These are phyloP conservation scores for Eremochloa ophiuroides DNA, from an alignment of 176 grass and related monocot species.

Conservation along the genomic window DNA sequence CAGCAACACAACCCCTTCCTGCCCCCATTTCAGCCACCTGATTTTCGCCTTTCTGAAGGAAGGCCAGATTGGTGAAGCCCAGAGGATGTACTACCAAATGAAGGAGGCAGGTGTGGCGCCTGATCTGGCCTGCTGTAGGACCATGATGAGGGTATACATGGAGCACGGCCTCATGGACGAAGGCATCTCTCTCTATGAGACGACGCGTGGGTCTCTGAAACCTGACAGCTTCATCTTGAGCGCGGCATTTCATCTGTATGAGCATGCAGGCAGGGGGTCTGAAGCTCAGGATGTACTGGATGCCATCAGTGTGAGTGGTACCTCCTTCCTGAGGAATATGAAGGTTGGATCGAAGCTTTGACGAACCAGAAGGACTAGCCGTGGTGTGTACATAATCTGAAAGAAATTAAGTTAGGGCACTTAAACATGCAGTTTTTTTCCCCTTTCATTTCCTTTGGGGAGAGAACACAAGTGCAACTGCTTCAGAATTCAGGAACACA, in stretches of 20 bases:
- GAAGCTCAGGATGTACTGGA: conserved; percentile 53
- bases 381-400: not conserved
- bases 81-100: conserved; percentile 56
- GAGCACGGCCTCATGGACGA: conserved; percentile 49
- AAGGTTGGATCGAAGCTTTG: conserved; percentile 51
- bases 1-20: conserved; percentile 40
- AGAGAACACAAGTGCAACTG: not conserved
- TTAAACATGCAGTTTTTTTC: not conserved
- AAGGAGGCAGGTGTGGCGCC: conserved; percentile 34
- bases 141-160: conserved; percentile 77
- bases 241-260: conserved; percentile 68
- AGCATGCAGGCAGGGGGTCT: conserved; percentile 44
- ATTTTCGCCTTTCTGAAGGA: conserved; percentile 66
- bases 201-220: conserved; percentile 28
- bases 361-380: not conserved
- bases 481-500: not conserved
- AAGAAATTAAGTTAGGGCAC: not conserved
- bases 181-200: conserved; percentile 66
- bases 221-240: conserved; percentile 81
- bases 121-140: conserved; percentile 64
- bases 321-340: conserved; percentile 62
- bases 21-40: conserved; percentile 74
- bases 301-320: conserved; percentile 39
- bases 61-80: conserved; percentile 48
- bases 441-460: not conserved